Conservation (phyloP, 768 basidiomycete genomes). For the Podaxis mareebaensis region DNA sequence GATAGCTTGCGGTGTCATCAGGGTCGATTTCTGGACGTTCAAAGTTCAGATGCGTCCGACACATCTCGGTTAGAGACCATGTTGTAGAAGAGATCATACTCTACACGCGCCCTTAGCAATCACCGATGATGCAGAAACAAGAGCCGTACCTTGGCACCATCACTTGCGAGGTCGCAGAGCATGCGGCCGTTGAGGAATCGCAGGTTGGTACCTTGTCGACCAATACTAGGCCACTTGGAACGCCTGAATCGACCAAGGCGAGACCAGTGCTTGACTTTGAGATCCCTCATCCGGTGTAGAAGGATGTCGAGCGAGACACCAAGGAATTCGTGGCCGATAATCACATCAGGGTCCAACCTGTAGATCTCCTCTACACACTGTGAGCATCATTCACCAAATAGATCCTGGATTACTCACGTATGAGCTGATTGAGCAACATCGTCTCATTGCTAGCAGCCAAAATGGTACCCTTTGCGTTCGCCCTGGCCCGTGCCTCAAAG, state of each 20-base stretch:
- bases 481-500: conserved; percentile 72
- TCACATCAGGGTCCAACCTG: conserved; percentile 90
- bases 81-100: conserved; percentile 97
- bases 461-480: conserved; percentile 67
- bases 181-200: conserved; percentile 83
- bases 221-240: conserved; percentile 78
- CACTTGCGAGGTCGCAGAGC: conserved; percentile 91
- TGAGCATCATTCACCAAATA: conserved; percentile 1
- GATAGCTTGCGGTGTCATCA: conserved; percentile 88
- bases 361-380: conserved; percentile 62
- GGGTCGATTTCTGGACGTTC: conserved; percentile 94
- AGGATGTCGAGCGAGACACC: conserved; percentile 89
- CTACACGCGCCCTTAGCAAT: conserved; percentile 36
- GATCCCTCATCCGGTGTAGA: conserved; percentile 86
- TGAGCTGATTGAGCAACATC: conserved; percentile 77
- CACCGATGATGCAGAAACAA: neutral
- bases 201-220: conserved; percentile 81
- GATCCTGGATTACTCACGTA: conserved; percentile 48
- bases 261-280: conserved; percentile 93
- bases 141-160: conserved; percentile 80
- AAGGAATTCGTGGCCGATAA: conserved; percentile 93
- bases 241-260: conserved; percentile 89
- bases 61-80: conserved; percentile 99
- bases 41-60: conserved; percentile 80
- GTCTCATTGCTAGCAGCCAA: conserved; percentile 80